These are phyloP conservation scores for Blepharisma stoltei DNA, from an alignment of 73 alveolate genomes.

Conservation along the genomic window DNA sequence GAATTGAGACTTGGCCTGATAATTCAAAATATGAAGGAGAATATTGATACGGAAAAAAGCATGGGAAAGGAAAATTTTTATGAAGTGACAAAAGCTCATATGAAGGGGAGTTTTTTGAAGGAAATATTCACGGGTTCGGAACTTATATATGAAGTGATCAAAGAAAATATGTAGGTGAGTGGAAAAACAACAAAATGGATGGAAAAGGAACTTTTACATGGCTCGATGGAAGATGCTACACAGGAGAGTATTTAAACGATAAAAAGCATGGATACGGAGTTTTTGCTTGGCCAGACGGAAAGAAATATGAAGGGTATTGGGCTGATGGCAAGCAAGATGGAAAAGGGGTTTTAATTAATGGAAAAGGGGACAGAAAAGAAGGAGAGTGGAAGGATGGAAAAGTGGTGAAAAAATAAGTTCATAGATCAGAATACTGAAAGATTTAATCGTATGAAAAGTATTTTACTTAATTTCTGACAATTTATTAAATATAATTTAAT, in stretches of 20 bases:
- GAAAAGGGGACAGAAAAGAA: conserved; percentile 38
- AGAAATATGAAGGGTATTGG: conserved; percentile 39
- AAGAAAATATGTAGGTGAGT: conserved; percentile 14
- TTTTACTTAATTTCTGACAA: too few species aligned
- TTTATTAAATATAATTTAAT: too few species aligned
- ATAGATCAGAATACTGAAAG: background rate
- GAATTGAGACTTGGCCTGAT: conserved; percentile 27
- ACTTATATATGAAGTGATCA: conserved; percentile 9
- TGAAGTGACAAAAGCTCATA: background rate
- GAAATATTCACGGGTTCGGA: conserved; percentile 18
- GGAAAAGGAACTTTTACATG: conserved; percentile 21
- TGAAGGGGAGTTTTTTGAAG: conserved; percentile 2
- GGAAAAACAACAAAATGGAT: conserved; percentile 20
- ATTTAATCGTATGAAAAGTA: too few species aligned
- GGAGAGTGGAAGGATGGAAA: conserved; percentile 60
- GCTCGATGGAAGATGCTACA: conserved; percentile 29
- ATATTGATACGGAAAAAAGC: conserved; percentile 25
- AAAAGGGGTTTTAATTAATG: conserved; percentile 40
- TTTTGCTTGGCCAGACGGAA: conserved; percentile 28
- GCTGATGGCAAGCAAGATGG: conserved; percentile 49
- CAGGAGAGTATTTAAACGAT: conserved; percentile 5
- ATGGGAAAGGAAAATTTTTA: conserved; percentile 29
- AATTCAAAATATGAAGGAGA: conserved; percentile 21
- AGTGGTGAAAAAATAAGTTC: conserved; percentile 23
- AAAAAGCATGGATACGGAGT: conserved; percentile 25